Conservation (phyloP, 2,329 filamentous ascomycete species). For the Penicillium glabrum region DNA sequence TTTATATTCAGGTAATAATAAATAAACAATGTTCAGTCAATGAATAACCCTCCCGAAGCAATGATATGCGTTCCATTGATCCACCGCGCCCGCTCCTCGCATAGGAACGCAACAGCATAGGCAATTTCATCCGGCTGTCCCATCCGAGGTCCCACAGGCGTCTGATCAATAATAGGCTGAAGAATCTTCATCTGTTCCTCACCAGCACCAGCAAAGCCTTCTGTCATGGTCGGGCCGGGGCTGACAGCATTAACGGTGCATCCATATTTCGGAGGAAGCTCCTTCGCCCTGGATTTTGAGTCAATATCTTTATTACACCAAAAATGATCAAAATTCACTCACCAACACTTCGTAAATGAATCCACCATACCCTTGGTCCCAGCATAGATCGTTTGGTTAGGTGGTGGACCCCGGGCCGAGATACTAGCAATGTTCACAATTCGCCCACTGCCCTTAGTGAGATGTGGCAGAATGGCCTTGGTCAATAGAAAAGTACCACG, state of each 20-base stretch:
- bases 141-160: conserved; percentile 45
- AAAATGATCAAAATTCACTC: neutral
- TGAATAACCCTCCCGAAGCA: conserved; percentile 35
- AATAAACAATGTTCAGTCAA: conserved; percentile 4
- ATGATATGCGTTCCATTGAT: conserved; percentile 46
- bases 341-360: conserved; percentile 47
- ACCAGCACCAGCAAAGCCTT: conserved; percentile 34
- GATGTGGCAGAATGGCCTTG: conserved; percentile 36
- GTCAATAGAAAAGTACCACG: conserved; percentile 23
- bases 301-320: neutral
- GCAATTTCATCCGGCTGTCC: conserved; percentile 50
- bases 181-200: conserved; percentile 45
- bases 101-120: conserved; percentile 48
- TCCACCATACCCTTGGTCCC: conserved; percentile 54
- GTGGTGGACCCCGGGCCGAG: conserved; percentile 35
- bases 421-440: conserved; percentile 49
- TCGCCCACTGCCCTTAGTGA: conserved; percentile 35
- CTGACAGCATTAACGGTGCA: conserved; percentile 49
- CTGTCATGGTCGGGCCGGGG: conserved; percentile 46
- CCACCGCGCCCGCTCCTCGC: conserved; percentile 48
- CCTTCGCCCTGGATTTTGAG: conserved; percentile 31
- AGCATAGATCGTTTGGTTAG: conserved; percentile 49
- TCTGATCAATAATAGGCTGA: conserved; percentile 45
- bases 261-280: conserved; percentile 47
- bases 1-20: neutral